Conservation (phyloP, 768 basidiomycete species). For the Kwoniella europaea region DNA sequence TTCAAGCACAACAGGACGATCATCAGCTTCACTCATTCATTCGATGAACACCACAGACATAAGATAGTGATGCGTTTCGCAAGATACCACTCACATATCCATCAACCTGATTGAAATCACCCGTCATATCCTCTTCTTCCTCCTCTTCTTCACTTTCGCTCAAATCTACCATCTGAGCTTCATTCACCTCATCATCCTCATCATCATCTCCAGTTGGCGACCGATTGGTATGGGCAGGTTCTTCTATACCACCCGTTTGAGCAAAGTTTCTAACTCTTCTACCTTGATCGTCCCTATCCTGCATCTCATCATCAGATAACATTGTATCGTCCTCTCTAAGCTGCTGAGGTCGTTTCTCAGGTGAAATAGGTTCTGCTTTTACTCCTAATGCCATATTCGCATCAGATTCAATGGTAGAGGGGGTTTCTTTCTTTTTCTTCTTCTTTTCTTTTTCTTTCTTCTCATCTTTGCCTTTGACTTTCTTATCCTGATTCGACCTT, state of each 20-base stretch:
- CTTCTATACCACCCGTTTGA: constrained; percentile 32
- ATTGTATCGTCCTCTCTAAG: constrained; percentile 50
- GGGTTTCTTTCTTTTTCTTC: constrained; percentile 22
- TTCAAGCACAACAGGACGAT: background rate
- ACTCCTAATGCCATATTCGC: constrained; percentile 14
- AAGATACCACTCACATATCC: constrained; percentile 31
- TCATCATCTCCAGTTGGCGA: constrained; percentile 10
- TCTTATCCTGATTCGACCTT: constrained; percentile 29
- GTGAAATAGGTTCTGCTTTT: constrained; percentile 48
- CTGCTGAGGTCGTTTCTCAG: constrained; percentile 30
- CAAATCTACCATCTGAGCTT: constrained; percentile 53
- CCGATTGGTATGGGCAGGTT: background rate
- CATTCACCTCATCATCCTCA: constrained; percentile 44
- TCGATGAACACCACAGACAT: no score
- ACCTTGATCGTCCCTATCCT: constrained; percentile 50
- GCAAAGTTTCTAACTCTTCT: constrained; percentile 35
- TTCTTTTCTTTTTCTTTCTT: constrained; percentile 27
- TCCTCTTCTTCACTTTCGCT: constrained; percentile 56
- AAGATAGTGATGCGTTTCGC: no score
- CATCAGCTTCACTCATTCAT: background rate
- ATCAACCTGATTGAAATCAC: constrained; percentile 43
- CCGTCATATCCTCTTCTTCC: constrained; percentile 47
- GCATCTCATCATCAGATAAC: constrained; percentile 45
- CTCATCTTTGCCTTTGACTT: constrained; percentile 26
- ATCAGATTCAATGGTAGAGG: constrained; percentile 3